These are phyloP conservation scores for Theileria annulata DNA, from an alignment of 169 alveolate genomes.

Conservation along the genomic window DNA sequence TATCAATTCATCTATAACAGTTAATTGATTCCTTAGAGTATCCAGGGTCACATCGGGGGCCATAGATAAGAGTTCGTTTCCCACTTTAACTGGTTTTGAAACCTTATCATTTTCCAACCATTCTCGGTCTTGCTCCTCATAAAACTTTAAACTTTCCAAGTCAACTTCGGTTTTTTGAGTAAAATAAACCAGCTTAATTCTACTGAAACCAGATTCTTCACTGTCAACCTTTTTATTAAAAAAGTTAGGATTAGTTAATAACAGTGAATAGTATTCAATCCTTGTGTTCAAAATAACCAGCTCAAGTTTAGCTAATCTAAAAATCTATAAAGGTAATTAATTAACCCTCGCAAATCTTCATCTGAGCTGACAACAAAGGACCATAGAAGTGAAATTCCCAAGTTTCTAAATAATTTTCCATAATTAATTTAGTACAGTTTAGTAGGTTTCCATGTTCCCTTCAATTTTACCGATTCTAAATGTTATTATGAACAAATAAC, in stretches of 20 bases:
- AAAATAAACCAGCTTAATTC: neutral
- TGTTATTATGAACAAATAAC: neutral
- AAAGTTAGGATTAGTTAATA: neutral
- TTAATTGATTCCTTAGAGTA: constrained; percentile 43
- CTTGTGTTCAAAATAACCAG: neutral
- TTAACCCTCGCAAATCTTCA: neutral
- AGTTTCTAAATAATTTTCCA: neutral
- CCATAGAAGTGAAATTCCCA: constrained; percentile 4
- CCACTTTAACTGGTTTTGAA: constrained; percentile 6
- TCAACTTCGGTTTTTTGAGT: neutral
- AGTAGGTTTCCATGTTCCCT: constrained; percentile 25
- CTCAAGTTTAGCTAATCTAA: constrained; percentile 5
- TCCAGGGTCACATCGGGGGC: constrained; percentile 6
- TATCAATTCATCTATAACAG: constrained; percentile 23
- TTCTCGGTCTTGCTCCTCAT: neutral
- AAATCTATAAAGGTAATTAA: neutral
- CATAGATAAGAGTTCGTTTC: neutral
- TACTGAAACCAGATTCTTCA: constrained; percentile 5
- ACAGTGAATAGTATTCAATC: neutral
- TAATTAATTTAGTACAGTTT: neutral
- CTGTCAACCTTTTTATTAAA: neutral
- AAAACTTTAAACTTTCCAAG: neutral
- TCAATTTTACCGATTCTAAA: constrained; percentile 11
- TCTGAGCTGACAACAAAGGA: neutral
- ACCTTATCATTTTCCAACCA: constrained; percentile 4